These are phyloP conservation scores for Scheffersomyces titani DNA, from an alignment of 1,139 yeast genomes.

Conservation along the genomic window DNA sequence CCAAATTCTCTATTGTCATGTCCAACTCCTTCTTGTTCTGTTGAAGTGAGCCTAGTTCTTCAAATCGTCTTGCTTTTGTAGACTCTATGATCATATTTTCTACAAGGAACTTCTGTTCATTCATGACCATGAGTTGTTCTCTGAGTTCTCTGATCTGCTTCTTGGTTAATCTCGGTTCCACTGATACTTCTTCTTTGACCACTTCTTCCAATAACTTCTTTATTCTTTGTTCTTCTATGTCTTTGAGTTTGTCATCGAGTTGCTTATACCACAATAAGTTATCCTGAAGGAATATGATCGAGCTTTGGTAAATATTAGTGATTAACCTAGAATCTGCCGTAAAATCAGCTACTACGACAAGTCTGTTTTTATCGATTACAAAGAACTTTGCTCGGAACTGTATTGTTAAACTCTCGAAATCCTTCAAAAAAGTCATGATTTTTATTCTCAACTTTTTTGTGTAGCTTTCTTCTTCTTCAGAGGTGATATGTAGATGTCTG, in stretches of 20 bases:
- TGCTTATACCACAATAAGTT: slow-evolving; percentile 30
- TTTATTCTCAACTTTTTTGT: slow-evolving; percentile 27
- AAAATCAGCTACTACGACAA: slow-evolving; percentile 17
- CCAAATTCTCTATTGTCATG: slow-evolving; percentile 51
- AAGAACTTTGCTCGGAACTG: slow-evolving; percentile 30
- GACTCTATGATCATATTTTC: slow-evolving; percentile 62
- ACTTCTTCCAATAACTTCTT: slow-evolving; percentile 4
- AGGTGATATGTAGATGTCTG: slow-evolving; percentile 7
- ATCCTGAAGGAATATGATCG: slow-evolving; percentile 37
- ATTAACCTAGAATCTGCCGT: slow-evolving; percentile 20
- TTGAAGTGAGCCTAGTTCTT: slow-evolving; percentile 66
- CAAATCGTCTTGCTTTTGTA: slow-evolving; percentile 70
- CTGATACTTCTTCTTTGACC: slow-evolving; percentile 1
- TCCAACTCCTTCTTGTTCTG: slow-evolving; percentile 61
- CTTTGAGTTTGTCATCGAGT: slow-evolving; percentile 27
- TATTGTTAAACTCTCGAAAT: slow-evolving; percentile 30
- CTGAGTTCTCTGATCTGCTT: slow-evolving; percentile 59
- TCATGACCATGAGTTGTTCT: slow-evolving; percentile 81
- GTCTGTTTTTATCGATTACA: slow-evolving; percentile 12
- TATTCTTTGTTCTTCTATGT: slow-evolving; percentile 17
- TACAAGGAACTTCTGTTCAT: slow-evolving; percentile 78
- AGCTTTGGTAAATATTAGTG: slow-evolving; percentile 36
- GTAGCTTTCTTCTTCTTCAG: slow-evolving; percentile 10
- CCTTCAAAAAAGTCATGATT: slow-evolving; percentile 32
- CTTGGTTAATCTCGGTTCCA: slow-evolving; percentile 37